Evolutionary conservation across 2,329 filamentous ascomycete genomes (phyloP), one percentile per base, ranked within the genome.

Genomic region (Aspergillus neoniger): DNA sequence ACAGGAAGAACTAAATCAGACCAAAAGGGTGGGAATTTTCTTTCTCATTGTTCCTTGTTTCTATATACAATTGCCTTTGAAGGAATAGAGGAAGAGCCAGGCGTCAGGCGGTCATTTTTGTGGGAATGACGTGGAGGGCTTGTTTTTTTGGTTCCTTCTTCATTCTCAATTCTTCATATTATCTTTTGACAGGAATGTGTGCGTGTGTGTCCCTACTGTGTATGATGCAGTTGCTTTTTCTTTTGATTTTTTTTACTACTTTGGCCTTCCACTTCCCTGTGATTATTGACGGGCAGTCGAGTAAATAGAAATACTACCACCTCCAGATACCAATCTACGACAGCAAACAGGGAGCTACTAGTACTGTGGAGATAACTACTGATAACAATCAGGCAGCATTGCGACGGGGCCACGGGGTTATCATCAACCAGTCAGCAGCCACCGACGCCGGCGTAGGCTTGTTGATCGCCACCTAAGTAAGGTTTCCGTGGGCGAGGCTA

Each of bases 61-160:
- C 43, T 32, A 19, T 48, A 43, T 57, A 49, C 32, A 28, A 9
- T 25, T 49, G 23, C 23, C 25, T 36, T 23, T 23, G 47, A 17
- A 50, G 23, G 1, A n/a, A 14, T 43, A 14, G 30, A 21, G 5
- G 38, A 44, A 14, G 41, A 44, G 41, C 41, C 53, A 17, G 25
- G 53, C 10, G 25, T 44, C 17, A 17, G 43, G 28, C 30, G 25
- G 30, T 21, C 30, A 38, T 44, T 55, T 32, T 25, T 36, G 17
- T 55, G 39, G 15, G 41, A 41, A 55, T 47, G 53, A 55, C 53
- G 53, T 55, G 53, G 53, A 55, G 30, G 53, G 50, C 47, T 43
- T 28, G 25, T 41, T 59, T 6, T 49, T 36, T 12, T 12, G 52
- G 7, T 1, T 59, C 58, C 41, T 59, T 59, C 44, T 59, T 58